Conservation (phyloP, 1,139 yeast genomes). For the Kodamaea alishanica region DNA sequence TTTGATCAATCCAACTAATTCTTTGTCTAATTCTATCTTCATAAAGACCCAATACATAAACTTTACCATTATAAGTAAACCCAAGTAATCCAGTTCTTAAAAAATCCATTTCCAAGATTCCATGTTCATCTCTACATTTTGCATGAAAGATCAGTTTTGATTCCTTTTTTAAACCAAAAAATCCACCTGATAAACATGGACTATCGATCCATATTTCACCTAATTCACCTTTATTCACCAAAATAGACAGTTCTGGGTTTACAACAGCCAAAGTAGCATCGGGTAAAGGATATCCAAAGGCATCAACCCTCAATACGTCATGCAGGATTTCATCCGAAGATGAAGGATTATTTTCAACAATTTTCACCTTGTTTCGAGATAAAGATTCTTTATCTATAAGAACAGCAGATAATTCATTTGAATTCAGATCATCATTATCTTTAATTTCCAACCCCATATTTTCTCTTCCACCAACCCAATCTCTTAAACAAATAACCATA, state of each 20-base stretch:
- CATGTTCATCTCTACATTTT: constrained; percentile 66
- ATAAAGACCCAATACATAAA: constrained; percentile 81
- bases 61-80: constrained; percentile 79
- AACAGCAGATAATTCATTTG: constrained; percentile 61
- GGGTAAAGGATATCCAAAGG: constrained; percentile 92
- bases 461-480: constrained; percentile 77
- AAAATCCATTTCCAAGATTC: constrained; percentile 70
- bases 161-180: constrained; percentile 68
- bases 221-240: constrained; percentile 71
- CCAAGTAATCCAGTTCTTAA: constrained; percentile 90
- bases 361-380: constrained; percentile 71
- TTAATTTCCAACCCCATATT: constrained; percentile 46
- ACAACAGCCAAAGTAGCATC: constrained; percentile 93
- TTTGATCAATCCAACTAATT: constrained; percentile 59
- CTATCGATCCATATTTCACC: constrained; percentile 98
- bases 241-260: constrained; percentile 78
- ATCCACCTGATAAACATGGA: constrained; percentile 84
- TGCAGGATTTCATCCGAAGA: constrained; percentile 50
- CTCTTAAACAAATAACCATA: constrained; percentile 86
- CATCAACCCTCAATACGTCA: constrained; percentile 66
- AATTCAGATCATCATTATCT: constrained; percentile 32
- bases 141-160: constrained; percentile 81
- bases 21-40: constrained; percentile 88
- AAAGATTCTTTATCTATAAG: constrained; percentile 78
- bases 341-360: constrained; percentile 60